phyloP scores from a whole-genome alignment of 2,329 filamentous ascomycete genomes.

The Hirsutella thompsonii region DNA sequence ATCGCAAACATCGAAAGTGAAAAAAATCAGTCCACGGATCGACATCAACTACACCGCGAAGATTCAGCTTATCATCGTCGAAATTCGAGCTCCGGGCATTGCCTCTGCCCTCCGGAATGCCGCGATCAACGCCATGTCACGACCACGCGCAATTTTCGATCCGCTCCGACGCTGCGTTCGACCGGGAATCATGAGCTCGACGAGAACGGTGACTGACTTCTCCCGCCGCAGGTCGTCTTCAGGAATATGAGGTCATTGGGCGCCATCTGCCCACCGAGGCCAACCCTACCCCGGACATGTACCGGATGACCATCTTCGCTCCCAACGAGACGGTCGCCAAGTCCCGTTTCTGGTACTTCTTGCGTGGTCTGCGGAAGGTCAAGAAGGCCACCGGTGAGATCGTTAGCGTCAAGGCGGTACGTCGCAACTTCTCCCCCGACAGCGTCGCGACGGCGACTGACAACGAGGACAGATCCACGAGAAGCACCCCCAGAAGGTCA shows the following conservation, averaged over 20 bases:
- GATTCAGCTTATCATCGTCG: too few relatives aligned
- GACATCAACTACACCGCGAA: too few relatives aligned
- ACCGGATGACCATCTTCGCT: conserved; percentile 99
- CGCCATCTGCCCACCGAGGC: conserved; percentile 96
- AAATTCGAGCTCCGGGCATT: too few relatives aligned
- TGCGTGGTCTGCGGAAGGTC: conserved; percentile 98
- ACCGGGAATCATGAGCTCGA: too few relatives aligned
- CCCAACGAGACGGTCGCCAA: conserved; percentile 97
- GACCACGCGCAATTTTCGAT: too few relatives aligned
- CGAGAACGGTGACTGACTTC: not conserved
- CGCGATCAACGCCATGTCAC: too few relatives aligned
- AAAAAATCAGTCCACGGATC: too few relatives aligned
- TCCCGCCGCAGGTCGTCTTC: conserved; percentile 71
- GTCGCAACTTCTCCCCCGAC: not conserved
- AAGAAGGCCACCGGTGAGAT: conserved; percentile 99
- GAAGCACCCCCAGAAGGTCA: conserved; percentile 99
- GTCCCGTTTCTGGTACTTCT: conserved; percentile 99
- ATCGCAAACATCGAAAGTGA: not conserved
- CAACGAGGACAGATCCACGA: conserved; percentile 62
- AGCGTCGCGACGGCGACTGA: conserved; percentile 3
- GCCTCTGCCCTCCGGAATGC: too few relatives aligned
- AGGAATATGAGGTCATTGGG: conserved; percentile 99
- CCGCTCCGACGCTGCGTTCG: too few relatives aligned
- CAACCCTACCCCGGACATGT: conserved; percentile 95
- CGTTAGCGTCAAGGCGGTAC: conserved; percentile 88